phyloP scores from a whole-genome alignment of 139 green algal species.

The Trebouxia sp. region DNA sequence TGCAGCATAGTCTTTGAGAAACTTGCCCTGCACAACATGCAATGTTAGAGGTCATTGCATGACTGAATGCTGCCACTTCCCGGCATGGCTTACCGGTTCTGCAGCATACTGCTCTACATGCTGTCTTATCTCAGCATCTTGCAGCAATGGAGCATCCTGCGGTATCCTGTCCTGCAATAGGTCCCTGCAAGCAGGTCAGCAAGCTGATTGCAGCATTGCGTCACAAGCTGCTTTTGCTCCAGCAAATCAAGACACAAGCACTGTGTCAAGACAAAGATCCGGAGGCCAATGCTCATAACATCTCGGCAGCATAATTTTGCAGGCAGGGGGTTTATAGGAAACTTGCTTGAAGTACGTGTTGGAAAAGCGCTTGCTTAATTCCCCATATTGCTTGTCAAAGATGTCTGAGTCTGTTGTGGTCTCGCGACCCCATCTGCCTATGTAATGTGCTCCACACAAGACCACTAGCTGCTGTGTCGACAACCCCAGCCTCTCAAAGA shows the following conservation, averaged over 20 bases:
- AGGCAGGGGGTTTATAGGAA: no score
- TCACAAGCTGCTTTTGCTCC: no score
- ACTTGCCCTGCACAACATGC: neutral
- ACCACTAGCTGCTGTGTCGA: constrained; percentile 19
- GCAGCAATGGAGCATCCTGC: neutral
- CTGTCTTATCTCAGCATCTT: constrained; percentile 11
- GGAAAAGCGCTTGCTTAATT: constrained; percentile 2
- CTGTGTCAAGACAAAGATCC: no score
- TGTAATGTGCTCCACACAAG: constrained; percentile 24
- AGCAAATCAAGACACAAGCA: no score
- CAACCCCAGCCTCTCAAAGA: constrained; percentile 30
- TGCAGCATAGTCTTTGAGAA: constrained; percentile 31
- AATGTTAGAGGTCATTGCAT: neutral
- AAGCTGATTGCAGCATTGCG: neutral
- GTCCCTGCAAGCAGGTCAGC: neutral
- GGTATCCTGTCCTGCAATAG: constrained; percentile 10
- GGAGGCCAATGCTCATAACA: no score
- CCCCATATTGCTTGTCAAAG: neutral
- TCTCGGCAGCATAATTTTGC: no score
- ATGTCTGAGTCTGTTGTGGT: neutral
- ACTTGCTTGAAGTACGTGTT: constrained; percentile 29
- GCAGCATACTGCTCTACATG: constrained; percentile 1
- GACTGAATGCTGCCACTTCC: no score
- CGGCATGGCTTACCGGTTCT: neutral
- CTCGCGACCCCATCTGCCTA: constrained; percentile 28